Conservation (phyloP, 257 asterid species). For the Penstemon newberryi region DNA sequence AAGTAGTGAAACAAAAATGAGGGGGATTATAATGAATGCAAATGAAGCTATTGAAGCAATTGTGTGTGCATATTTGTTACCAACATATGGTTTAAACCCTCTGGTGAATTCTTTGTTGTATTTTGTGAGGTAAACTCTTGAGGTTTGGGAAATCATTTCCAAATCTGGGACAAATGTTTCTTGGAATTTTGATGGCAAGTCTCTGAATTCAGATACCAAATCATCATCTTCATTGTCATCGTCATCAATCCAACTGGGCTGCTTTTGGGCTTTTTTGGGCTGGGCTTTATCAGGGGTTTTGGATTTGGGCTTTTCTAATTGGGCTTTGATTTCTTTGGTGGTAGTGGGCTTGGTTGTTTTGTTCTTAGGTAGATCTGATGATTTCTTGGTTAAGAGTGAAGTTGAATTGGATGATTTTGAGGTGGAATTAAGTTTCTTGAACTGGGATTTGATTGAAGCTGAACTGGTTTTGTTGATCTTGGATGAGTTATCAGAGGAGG, state of each 20-base stretch:
- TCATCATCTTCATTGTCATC: slow-evolving; percentile 58
- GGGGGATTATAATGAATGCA: slow-evolving; percentile 72
- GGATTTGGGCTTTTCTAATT: slow-evolving; percentile 34
- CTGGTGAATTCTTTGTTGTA: slow-evolving; percentile 77
- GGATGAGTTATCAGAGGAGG: slow-evolving; percentile 18
- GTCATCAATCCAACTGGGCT: slow-evolving; percentile 42
- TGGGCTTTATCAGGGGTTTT: slow-evolving; percentile 19
- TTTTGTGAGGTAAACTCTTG: slow-evolving; percentile 51
- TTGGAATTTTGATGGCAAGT: slow-evolving; percentile 73
- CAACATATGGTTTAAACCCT: slow-evolving; percentile 80
- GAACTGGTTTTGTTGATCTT: slow-evolving; percentile 42
- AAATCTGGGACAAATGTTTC: slow-evolving; percentile 79
- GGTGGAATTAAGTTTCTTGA: slow-evolving; percentile 72
- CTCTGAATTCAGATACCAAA: slow-evolving; percentile 60
- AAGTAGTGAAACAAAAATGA: slow-evolving; percentile 70
- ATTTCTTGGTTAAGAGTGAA: slow-evolving; percentile 39
- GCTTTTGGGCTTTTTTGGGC: slow-evolving; percentile 33
- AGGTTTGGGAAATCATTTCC: slow-evolving; percentile 69
- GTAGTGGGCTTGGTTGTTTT: slow-evolving; percentile 47
- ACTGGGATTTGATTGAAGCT: slow-evolving; percentile 40
- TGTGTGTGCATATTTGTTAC: slow-evolving; percentile 75
- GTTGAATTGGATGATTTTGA: slow-evolving; percentile 47
- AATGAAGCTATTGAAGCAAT: slow-evolving; percentile 65
- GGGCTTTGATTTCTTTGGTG: slow-evolving; percentile 36
- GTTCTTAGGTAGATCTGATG: slow-evolving; percentile 62